phyloP scores from a whole-genome alignment of 768 basidiomycete genomes.

The Paxillus involutus region DNA sequence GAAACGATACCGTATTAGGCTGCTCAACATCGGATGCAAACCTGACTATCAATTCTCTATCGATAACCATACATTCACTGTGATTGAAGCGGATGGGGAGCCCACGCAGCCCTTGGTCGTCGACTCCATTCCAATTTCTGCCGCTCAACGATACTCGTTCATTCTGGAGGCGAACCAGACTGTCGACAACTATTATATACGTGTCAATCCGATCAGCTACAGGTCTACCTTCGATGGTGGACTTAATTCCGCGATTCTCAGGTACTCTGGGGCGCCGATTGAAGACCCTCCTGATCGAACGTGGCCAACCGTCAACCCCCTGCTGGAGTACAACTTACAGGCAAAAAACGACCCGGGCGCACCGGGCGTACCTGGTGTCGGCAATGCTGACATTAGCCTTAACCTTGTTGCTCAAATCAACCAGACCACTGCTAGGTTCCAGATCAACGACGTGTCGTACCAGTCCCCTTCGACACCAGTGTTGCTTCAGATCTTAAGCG shows the following conservation, averaged over 20 bases:
- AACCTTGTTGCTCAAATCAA: slow-evolving; percentile 12
- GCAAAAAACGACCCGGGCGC: slow-evolving; percentile 12
- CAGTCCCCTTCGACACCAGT: slow-evolving; percentile 14
- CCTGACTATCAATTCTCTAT: slow-evolving; percentile 28
- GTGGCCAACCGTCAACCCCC: not conserved
- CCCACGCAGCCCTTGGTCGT: slow-evolving; percentile 39
- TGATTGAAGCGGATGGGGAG: slow-evolving; percentile 46
- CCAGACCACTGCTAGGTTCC: slow-evolving; percentile 8
- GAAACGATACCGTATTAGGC: slow-evolving; percentile 39
- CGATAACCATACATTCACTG: slow-evolving; percentile 28
- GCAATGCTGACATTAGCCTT: slow-evolving; percentile 19
- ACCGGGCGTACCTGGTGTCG: slow-evolving; percentile 1
- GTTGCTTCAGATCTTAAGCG: slow-evolving; percentile 25
- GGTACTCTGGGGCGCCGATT: slow-evolving; percentile 14
- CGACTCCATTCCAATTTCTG: slow-evolving; percentile 35
- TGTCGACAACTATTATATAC: slow-evolving; percentile 40
- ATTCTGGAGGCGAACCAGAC: slow-evolving; percentile 40
- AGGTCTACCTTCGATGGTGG: slow-evolving; percentile 25
- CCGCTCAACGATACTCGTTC: slow-evolving; percentile 48
- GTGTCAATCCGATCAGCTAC: slow-evolving; percentile 2
- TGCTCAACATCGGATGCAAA: slow-evolving; percentile 37
- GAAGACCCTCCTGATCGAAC: slow-evolving; percentile 9
- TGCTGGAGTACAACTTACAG: slow-evolving; percentile 18
- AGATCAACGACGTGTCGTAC: slow-evolving; percentile 13
- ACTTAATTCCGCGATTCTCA: slow-evolving; percentile 13